These are phyloP conservation scores for Hemisphaericaspora nanyangensis DNA, from an alignment of 805 yeast species.

Conservation along the genomic window DNA sequence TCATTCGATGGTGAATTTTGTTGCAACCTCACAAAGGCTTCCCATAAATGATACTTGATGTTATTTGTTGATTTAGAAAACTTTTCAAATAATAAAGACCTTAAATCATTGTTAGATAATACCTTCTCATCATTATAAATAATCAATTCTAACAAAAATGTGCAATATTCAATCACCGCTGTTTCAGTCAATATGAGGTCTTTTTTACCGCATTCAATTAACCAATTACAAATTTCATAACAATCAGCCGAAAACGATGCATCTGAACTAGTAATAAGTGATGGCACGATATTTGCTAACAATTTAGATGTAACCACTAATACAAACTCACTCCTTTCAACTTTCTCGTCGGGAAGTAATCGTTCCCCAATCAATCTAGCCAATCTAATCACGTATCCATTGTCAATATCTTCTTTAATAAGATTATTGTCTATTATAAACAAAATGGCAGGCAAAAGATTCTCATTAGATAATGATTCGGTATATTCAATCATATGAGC, in stretches of 20 bases:
- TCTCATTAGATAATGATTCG: conserved; percentile 3
- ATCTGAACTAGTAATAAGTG: conserved; percentile 21
- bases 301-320: conserved; percentile 29
- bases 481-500: conserved; percentile 1
- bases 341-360: conserved; percentile 20
- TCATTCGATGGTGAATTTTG: neutral
- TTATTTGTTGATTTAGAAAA: conserved; percentile 12
- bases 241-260: conserved; percentile 37
- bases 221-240: conserved; percentile 46
- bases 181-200: conserved; percentile 36
- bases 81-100: conserved; percentile 3
- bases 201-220: conserved; percentile 37
- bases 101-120: conserved; percentile 5
- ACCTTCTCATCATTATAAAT: conserved; percentile 21
- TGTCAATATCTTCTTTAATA: neutral
- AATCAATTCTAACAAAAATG: conserved; percentile 28
- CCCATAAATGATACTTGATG: conserved; percentile 14
- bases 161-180: conserved; percentile 27
- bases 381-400: conserved; percentile 10
- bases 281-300: conserved; percentile 17
- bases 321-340: conserved; percentile 40
- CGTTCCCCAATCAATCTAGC: conserved; percentile 30
- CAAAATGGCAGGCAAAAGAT: conserved; percentile 6
- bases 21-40: neutral
- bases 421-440: neutral